A percentile compares a stretch with the other conserved stretches of the same genome.
Conservation (phyloP, 192 early-diverging fungal genomes). For the Backusella macrospora region DNA sequence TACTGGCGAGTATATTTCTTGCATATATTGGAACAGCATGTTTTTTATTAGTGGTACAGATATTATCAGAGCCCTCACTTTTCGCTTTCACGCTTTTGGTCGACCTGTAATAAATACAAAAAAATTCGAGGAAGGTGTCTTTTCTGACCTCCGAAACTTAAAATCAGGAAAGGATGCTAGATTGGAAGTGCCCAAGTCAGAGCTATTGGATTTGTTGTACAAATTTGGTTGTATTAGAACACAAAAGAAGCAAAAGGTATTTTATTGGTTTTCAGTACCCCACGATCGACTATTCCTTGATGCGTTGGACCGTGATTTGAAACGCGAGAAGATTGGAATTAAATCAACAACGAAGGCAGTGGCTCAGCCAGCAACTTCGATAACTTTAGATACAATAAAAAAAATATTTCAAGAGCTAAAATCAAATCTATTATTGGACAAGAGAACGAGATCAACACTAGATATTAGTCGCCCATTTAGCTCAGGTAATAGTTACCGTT, state of each 20-base stretch:
- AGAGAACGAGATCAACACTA: not conserved
- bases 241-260: constrained; percentile 99
- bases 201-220: constrained; percentile 92
- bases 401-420: constrained; percentile 55
- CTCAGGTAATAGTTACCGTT: not conserved
- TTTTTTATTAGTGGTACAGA: constrained; percentile 97
- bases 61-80: constrained; percentile 87
- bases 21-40: constrained; percentile 89
- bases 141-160: constrained; percentile 92
- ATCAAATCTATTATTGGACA: constrained; percentile 3
- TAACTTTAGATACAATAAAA: constrained; percentile 61
- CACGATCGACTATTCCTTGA: constrained; percentile 95
- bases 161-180: constrained; percentile 92
- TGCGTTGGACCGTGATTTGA: constrained; percentile 94
- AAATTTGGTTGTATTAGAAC: constrained; percentile 95
- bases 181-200: constrained; percentile 92
- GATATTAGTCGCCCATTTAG: not conserved
- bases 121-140: constrained; percentile 99
- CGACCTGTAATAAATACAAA: constrained; percentile 86
- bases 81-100: constrained; percentile 89
- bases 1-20: constrained; percentile 88
- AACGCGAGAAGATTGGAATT: constrained; percentile 85
- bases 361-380: constrained; percentile 65
- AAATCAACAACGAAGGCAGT: constrained; percentile 80
- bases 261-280: constrained; percentile 95